Conservation (phyloP, 2,329 filamentous ascomycete species). For the Aphanoascus verrucosus region DNA sequence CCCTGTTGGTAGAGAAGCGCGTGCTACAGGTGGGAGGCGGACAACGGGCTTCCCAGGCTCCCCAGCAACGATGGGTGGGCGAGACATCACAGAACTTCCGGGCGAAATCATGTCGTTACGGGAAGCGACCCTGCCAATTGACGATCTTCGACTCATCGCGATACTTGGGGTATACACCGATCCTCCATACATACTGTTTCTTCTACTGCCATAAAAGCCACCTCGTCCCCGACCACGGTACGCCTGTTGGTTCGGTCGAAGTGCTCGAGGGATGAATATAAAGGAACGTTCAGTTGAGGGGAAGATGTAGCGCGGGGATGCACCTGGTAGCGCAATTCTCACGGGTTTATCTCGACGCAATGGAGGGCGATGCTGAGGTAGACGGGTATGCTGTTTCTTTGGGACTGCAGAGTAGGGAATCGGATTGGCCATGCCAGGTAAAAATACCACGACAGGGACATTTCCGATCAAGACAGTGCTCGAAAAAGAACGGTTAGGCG, state of each 20-base stretch:
- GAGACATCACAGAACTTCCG: conserved; percentile 64
- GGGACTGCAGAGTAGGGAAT: conserved; percentile 63
- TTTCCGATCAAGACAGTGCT: conserved; percentile 76
- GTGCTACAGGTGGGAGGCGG: conserved; percentile 59
- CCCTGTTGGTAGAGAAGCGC: conserved; percentile 21
- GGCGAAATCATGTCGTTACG: conserved; percentile 72
- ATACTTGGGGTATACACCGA: conserved; percentile 79
- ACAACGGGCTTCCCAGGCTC: conserved; percentile 64
- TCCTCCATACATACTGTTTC: conserved; percentile 72
- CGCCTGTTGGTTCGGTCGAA: conserved; percentile 84
- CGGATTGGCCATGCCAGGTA: conserved; percentile 64
- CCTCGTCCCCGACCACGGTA: conserved; percentile 59
- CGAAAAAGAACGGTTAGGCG: conserved; percentile 68
- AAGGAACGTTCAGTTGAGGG: conserved; percentile 85
- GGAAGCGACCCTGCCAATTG: conserved; percentile 55
- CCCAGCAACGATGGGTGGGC: conserved; percentile 48
- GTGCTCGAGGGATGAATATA: conserved; percentile 90
- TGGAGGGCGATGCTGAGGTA: conserved; percentile 88
- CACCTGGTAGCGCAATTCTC: conserved; percentile 74
- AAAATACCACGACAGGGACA: conserved; percentile 68
- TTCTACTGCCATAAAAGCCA: conserved; percentile 55
- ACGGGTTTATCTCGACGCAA: conserved; percentile 93
- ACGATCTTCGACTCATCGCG: conserved; percentile 80
- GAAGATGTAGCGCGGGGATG: conserved; percentile 77
- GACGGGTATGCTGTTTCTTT: conserved; percentile 81